A percentile compares a stretch with the other conserved stretches of the same genome.
phyloP scores from a whole-genome alignment of 805 yeast genomes.

The Yamadazyma olivae region DNA sequence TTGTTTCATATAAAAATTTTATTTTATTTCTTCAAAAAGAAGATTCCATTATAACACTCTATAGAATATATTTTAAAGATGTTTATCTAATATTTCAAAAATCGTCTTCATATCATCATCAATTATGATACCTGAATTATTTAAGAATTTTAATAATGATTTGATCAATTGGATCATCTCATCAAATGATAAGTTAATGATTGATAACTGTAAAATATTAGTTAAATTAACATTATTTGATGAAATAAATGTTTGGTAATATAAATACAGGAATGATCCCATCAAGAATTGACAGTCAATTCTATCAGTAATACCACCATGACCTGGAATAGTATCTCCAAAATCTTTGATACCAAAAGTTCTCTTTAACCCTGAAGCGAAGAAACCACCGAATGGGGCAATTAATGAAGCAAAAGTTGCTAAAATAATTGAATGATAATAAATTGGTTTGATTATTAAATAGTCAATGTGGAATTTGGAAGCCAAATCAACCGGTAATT shows the following conservation, averaged over 20 bases:
- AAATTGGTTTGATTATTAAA: slow-evolving; percentile 76
- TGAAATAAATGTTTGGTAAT: slow-evolving; percentile 88
- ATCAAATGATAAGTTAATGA: slow-evolving; percentile 62
- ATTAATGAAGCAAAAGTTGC: slow-evolving; percentile 95
- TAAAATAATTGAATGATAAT: slow-evolving; percentile 79
- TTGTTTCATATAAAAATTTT: too few species aligned
- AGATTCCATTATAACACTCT: too few species aligned
- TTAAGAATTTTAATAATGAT: slow-evolving; percentile 55
- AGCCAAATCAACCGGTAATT: slow-evolving; percentile 67
- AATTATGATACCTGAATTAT: slow-evolving; percentile 25
- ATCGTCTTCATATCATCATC: slow-evolving; percentile 26
- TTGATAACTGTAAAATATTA: slow-evolving; percentile 68
- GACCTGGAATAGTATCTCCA: slow-evolving; percentile 98
- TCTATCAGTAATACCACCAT: slow-evolving; percentile 97
- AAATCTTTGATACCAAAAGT: slow-evolving; percentile 96
- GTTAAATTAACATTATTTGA: slow-evolving; percentile 70
- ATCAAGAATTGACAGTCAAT: slow-evolving; percentile 96
- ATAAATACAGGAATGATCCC: slow-evolving; percentile 93
- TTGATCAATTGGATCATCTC: slow-evolving; percentile 64
- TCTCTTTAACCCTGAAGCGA: slow-evolving; percentile 96
- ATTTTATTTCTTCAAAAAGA: too few species aligned
- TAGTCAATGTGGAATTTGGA: slow-evolving; percentile 38
- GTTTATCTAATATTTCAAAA: slow-evolving; percentile 27
- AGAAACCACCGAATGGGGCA: slow-evolving; percentile 98
- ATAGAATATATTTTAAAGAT: too few species aligned